phyloP scores from a whole-genome alignment of 257 asterid species.

The Ballota nigra region DNA sequence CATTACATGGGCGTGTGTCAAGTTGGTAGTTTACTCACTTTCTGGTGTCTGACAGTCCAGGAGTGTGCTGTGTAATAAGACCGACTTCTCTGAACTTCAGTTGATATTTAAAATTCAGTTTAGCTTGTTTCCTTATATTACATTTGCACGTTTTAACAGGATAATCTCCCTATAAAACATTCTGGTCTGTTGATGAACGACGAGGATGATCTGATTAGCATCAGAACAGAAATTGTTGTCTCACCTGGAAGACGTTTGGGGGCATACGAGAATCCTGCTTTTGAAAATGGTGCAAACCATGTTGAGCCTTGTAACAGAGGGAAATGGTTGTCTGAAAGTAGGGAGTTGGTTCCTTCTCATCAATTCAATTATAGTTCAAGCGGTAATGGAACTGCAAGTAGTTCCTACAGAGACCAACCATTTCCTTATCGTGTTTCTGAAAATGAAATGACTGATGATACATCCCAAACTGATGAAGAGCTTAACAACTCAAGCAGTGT shows the following conservation, averaged over 20 bases:
- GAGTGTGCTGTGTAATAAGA: neutral
- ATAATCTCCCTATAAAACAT: slow-evolving; percentile 28
- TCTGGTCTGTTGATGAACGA: slow-evolving; percentile 31
- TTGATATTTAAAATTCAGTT: slow-evolving; percentile 1
- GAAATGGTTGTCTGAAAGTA: slow-evolving; percentile 47
- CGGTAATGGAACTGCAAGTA: slow-evolving; percentile 48
- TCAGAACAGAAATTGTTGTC: slow-evolving; percentile 38
- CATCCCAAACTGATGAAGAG: slow-evolving; percentile 33
- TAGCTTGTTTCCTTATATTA: neutral
- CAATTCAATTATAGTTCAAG: slow-evolving; percentile 27
- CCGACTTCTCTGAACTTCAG: slow-evolving; percentile 12
- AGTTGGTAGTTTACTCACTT: neutral
- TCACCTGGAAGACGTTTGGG: slow-evolving; percentile 38
- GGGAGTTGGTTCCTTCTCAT: slow-evolving; percentile 48
- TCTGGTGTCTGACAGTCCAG: neutral
- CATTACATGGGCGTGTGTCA: neutral
- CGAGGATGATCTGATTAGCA: slow-evolving; percentile 35
- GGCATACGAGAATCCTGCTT: slow-evolving; percentile 34
- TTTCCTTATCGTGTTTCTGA: slow-evolving; percentile 31
- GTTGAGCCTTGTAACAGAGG: slow-evolving; percentile 40
- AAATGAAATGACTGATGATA: slow-evolving; percentile 30
- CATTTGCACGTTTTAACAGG: neutral
- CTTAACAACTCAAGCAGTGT: slow-evolving; percentile 27
- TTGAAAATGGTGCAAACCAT: slow-evolving; percentile 34
- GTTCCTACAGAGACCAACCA: slow-evolving; percentile 45